A percentile compares a stretch with the other conserved stretches of the same genome.
Evolutionary conservation across 2,329 filamentous ascomycete genomes (phyloP).

Genomic region (Emydomyces testavorans): DNA sequence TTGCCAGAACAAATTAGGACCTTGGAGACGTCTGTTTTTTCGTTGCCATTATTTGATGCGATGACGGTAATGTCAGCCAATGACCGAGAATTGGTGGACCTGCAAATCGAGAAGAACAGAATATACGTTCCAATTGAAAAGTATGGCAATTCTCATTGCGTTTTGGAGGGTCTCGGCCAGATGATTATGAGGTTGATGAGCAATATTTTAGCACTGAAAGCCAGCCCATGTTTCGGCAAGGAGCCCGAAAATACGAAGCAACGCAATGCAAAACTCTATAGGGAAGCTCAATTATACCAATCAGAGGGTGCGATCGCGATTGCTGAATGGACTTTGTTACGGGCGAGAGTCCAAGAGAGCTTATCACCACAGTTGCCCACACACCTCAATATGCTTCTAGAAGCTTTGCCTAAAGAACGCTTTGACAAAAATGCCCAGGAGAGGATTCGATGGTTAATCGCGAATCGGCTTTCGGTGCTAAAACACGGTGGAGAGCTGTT

Average conservation of each 20-base stretch:
- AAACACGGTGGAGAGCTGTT: constrained; percentile 30
- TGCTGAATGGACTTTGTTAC: constrained; percentile 30
- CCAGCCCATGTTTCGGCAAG: constrained; percentile 18
- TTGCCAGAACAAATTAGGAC: constrained; percentile 24
- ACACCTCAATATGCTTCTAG: constrained; percentile 24
- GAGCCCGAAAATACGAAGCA: constrained; percentile 32
- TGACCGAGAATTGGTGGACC: constrained; percentile 29
- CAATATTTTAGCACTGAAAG: constrained; percentile 29
- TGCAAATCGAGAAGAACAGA: constrained; percentile 25
- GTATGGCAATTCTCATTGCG: constrained; percentile 30
- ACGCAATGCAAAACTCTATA: constrained; percentile 32
- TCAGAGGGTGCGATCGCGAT: constrained; percentile 32
- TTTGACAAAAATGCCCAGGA: constrained; percentile 20
- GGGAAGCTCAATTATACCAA: constrained; percentile 32
- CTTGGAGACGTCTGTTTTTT: constrained; percentile 35
- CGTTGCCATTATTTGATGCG: constrained; percentile 33
- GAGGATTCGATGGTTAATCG: constrained; percentile 22
- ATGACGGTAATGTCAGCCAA: constrained; percentile 34
- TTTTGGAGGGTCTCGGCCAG: constrained; percentile 33
- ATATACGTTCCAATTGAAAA: constrained; percentile 22
- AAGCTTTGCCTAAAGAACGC: constrained; percentile 23
- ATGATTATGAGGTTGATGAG: constrained; percentile 33
- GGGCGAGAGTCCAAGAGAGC: constrained; percentile 25
- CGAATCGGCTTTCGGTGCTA: constrained; percentile 27
- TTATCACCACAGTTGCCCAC: constrained; percentile 21